Evolutionary conservation across 495 filamentous ascomycete species (phyloP).

Genomic region (Hypoxylon fuscum): DNA sequence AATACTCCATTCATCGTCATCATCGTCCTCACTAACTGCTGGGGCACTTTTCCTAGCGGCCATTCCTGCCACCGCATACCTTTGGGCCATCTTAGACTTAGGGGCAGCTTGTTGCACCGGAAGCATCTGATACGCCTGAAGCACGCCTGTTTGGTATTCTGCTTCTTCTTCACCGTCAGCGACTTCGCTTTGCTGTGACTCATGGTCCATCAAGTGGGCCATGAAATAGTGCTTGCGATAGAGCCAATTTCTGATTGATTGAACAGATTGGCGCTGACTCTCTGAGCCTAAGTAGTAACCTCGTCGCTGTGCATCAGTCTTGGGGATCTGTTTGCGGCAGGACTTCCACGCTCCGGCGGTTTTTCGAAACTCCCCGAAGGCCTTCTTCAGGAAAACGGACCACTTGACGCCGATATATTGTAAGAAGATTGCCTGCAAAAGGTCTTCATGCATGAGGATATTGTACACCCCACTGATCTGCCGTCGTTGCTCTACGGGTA

Average conservation of each 20-base stretch:
- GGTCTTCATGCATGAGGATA: conserved; percentile 72
- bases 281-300: conserved; percentile 56
- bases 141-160: conserved; percentile 19
- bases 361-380: conserved; percentile 55
- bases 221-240: conserved; percentile 64
- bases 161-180: conserved; percentile 55
- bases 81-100: too few relatives aligned
- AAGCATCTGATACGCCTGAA: not conserved
- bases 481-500: conserved; percentile 67
- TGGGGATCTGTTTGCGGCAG: conserved; percentile 49
- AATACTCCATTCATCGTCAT: conserved; percentile 5
- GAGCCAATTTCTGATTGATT: conserved; percentile 47
- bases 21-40: not conserved
- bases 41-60: not conserved
- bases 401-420: conserved; percentile 71
- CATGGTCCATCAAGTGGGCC: conserved; percentile 52
- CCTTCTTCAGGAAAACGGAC: conserved; percentile 63
- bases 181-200: conserved; percentile 34
- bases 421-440: conserved; percentile 70
- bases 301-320: conserved; percentile 55
- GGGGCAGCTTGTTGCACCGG: too few relatives aligned
- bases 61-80: too few relatives aligned
- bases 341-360: conserved; percentile 56
- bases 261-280: conserved; percentile 36
- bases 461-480: conserved; percentile 70